Percentiles rank a stretch among this genome's conserved stretches.
Evolutionary conservation across 345 rosid genomes (phyloP).

Genomic region (Gynandropsis gynandra): DNA sequence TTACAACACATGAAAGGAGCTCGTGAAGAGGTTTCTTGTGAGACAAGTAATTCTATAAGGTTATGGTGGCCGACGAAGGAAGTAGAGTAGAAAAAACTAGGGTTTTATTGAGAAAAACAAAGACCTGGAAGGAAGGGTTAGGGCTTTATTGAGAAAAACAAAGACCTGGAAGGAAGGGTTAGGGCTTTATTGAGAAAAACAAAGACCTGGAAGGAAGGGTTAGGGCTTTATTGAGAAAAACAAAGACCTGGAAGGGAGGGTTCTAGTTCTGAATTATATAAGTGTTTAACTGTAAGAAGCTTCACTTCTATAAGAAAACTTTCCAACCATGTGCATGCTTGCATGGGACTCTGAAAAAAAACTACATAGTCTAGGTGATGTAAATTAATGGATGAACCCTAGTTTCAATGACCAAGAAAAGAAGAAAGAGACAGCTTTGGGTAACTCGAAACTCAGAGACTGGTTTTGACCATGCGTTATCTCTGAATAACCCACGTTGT

Average conservation of each 20-base stretch:
- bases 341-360: constrained; percentile 18
- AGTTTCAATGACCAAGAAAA: constrained; percentile 27
- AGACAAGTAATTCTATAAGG: background rate
- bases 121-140: background rate
- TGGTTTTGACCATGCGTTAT: too few relatives aligned
- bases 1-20: background rate
- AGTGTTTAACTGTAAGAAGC: constrained; percentile 16
- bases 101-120: background rate
- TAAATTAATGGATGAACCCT: constrained; percentile 15
- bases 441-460: too few relatives aligned
- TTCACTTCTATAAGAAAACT: constrained; percentile 10
- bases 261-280: constrained; percentile 11
- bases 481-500: too few relatives aligned
- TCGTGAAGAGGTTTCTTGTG: constrained; percentile 4
- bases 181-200: background rate
- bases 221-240: background rate
- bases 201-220: background rate
- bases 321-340: constrained; percentile 25
- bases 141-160: background rate
- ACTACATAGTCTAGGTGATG: constrained; percentile 1
- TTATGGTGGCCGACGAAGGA: too few relatives aligned
- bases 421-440: background rate
- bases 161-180: background rate
- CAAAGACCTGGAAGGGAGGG: background rate
- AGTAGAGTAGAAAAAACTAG: background rate